Evolutionary conservation across 2,329 filamentous ascomycete species (phyloP), one percentile per base, ranked within the genome.

Genomic region (Neoascochyta sp.): DNA sequence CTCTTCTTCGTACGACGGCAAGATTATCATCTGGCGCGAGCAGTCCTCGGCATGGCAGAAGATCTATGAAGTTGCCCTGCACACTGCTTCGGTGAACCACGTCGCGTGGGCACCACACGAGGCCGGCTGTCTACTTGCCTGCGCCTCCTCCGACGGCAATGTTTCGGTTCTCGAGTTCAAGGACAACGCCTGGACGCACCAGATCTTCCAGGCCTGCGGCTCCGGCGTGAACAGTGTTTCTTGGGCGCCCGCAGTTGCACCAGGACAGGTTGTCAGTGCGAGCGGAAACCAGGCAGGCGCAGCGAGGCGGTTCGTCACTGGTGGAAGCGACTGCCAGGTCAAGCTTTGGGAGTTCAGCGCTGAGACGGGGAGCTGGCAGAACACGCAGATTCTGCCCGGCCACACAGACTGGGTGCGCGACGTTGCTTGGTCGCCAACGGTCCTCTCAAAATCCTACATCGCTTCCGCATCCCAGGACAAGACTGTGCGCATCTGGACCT

Each of bases 21-120:
- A 95, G 67, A 90, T 98, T 47, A 81, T 96, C 64, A 94, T 98
- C 74, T 98, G 90, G 88, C 87, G 89, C 64, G 92, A 98, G 68
- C 83, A 89, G 64, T 51, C 53, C 22, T 53, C 50, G 41, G 45
- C 50, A 36, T 73, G 69, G 69, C 83, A 88, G 56, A 81, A 83
- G 60, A 87, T 95, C 64, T 94, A 92, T 70, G 87, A 94, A 57
- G 94, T 93, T 60, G 82, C 85, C 41, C 77, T 90, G 32, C 90
- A 96, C 78, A 94, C 90, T 64, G 90, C 90, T 27, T 92, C 84
- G 29, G 92, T 98, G 55, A 98, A 98, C 71, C 86, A 93, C 54
- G 86, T 98, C 27, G 81, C 89, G 18, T 98, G 92, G 92, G 85
- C 89, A n/a, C 92, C 92, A 1, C 90, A 95, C 57, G 92, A 96